These are phyloP conservation scores for Dactylonectria macrodidyma DNA, from an alignment of 2,329 filamentous ascomycete genomes.

Conservation along the genomic window DNA sequence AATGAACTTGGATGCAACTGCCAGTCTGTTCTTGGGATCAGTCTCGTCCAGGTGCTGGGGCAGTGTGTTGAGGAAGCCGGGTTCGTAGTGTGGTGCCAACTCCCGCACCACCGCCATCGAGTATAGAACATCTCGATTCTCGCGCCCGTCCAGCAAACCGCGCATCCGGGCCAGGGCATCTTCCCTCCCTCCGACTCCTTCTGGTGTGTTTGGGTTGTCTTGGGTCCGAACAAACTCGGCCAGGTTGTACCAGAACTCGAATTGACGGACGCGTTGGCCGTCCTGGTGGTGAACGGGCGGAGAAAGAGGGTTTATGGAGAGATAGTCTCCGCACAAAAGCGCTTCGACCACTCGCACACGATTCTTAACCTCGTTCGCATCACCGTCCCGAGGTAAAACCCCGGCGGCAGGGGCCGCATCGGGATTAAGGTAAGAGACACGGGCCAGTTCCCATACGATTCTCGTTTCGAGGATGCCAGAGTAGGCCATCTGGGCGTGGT, in stretches of 20 bases:
- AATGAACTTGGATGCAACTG: slow-evolving; percentile 79
- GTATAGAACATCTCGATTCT: slow-evolving; percentile 93
- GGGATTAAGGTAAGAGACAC: slow-evolving; percentile 61
- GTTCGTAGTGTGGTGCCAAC: slow-evolving; percentile 75
- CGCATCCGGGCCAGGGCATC: slow-evolving; percentile 77
- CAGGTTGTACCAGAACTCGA: slow-evolving; percentile 87
- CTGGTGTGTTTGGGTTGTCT: slow-evolving; percentile 67
- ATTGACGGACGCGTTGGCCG: slow-evolving; percentile 71
- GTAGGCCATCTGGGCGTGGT: slow-evolving; percentile 67
- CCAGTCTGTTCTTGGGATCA: slow-evolving; percentile 76
- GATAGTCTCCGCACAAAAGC: slow-evolving; percentile 79
- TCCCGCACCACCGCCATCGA: slow-evolving; percentile 87
- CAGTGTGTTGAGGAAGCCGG: slow-evolving; percentile 69
- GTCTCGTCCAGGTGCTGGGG: slow-evolving; percentile 76
- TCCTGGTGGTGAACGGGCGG: slow-evolving; percentile 65
- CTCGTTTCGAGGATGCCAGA: slow-evolving; percentile 70
- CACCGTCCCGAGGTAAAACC: slow-evolving; percentile 67
- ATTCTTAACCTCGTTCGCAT: slow-evolving; percentile 75
- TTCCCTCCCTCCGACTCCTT: slow-evolving; percentile 70
- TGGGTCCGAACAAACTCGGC: slow-evolving; percentile 75
- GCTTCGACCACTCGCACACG: slow-evolving; percentile 84
- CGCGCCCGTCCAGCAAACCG: slow-evolving; percentile 81
- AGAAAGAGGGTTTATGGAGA: slow-evolving; percentile 71
- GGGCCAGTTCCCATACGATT: slow-evolving; percentile 73
- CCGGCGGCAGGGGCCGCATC: slow-evolving; percentile 51